phyloP scores from a whole-genome alignment of 2,329 filamentous ascomycete species.

The Ploettnerulaceae sp. region DNA sequence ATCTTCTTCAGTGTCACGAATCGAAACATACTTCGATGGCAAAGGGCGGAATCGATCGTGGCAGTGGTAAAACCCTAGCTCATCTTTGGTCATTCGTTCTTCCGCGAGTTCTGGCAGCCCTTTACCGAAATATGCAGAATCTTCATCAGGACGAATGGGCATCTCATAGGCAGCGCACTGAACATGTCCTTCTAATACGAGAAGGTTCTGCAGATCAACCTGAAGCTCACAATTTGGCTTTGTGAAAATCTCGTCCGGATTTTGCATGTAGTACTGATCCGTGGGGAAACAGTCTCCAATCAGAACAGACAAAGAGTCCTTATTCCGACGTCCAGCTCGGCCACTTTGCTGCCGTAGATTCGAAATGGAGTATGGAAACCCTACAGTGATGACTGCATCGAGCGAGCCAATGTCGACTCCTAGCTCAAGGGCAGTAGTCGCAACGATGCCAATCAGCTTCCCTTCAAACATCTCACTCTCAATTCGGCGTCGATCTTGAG shows the following conservation, averaged over 20 bases:
- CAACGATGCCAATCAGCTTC: slow-evolving; percentile 86
- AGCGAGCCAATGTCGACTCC: slow-evolving; percentile 93
- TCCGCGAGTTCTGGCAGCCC: slow-evolving; percentile 66
- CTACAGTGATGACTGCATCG: slow-evolving; percentile 89
- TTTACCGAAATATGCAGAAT: slow-evolving; percentile 72
- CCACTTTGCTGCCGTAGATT: slow-evolving; percentile 94
- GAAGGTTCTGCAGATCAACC: slow-evolving; percentile 86
- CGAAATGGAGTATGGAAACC: slow-evolving; percentile 92
- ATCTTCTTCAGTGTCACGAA: slow-evolving; percentile 84
- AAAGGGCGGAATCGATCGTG: slow-evolving; percentile 82
- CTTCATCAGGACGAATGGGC: slow-evolving; percentile 76
- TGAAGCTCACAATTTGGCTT: slow-evolving; percentile 85
- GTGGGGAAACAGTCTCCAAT: slow-evolving; percentile 86
- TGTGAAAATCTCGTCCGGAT: slow-evolving; percentile 89
- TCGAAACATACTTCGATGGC: slow-evolving; percentile 77
- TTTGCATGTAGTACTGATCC: slow-evolving; percentile 96
- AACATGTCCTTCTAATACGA: slow-evolving; percentile 87
- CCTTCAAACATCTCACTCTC: slow-evolving; percentile 97
- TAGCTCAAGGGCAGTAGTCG: slow-evolving; percentile 86
- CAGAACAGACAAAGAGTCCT: slow-evolving; percentile 84
- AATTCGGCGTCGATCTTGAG: slow-evolving; percentile 81
- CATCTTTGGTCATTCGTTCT: slow-evolving; percentile 69
- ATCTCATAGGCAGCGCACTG: slow-evolving; percentile 95
- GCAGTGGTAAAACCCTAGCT: slow-evolving; percentile 81
- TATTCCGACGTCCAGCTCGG: slow-evolving; percentile 84